These are phyloP conservation scores for Talaromyces sp. DNA, from an alignment of 2,329 filamentous ascomycete species.

Conservation along the genomic window DNA sequence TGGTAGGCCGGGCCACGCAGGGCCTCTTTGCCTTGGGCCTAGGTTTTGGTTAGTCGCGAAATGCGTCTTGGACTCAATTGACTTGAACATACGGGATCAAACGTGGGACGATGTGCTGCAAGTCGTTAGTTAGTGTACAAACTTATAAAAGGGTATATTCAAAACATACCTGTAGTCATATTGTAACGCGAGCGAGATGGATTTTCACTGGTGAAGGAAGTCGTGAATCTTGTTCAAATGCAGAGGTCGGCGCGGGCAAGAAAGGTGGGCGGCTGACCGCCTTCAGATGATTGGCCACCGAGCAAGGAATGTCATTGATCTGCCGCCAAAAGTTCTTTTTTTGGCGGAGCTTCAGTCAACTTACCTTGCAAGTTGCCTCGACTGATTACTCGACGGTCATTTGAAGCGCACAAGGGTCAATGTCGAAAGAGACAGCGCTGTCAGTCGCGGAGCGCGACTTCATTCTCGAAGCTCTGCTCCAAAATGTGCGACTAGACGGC, in stretches of 20 bases:
- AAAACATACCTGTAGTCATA: slow-evolving; percentile 39
- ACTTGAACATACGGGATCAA: slow-evolving; percentile 68
- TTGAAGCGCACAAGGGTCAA: slow-evolving; percentile 33
- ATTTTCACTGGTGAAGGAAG: background rate
- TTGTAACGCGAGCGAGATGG: slow-evolving; percentile 10
- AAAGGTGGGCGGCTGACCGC: slow-evolving; percentile 18
- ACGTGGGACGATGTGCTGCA: slow-evolving; percentile 76
- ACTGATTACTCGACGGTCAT: background rate
- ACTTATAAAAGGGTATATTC: background rate
- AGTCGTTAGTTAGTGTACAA: slow-evolving; percentile 21
- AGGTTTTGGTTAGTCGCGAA: slow-evolving; percentile 13
- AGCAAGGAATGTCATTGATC: slow-evolving; percentile 3
- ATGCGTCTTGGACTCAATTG: background rate
- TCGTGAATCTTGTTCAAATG: slow-evolving; percentile 1
- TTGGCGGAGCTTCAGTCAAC: background rate
- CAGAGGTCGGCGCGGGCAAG: background rate
- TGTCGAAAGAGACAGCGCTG: slow-evolving; percentile 90
- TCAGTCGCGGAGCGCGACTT: slow-evolving; percentile 87
- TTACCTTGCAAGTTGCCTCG: background rate
- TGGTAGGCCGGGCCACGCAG: slow-evolving; percentile 91
- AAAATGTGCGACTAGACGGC: slow-evolving; percentile 78
- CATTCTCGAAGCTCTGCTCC: slow-evolving; percentile 72
- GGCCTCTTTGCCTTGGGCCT: slow-evolving; percentile 92
- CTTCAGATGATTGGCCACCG: slow-evolving; percentile 25
- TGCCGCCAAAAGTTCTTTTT: slow-evolving; percentile 11